phyloP scores from a whole-genome alignment of 2,329 filamentous ascomycete genomes.

The Elsinoe batatas region DNA sequence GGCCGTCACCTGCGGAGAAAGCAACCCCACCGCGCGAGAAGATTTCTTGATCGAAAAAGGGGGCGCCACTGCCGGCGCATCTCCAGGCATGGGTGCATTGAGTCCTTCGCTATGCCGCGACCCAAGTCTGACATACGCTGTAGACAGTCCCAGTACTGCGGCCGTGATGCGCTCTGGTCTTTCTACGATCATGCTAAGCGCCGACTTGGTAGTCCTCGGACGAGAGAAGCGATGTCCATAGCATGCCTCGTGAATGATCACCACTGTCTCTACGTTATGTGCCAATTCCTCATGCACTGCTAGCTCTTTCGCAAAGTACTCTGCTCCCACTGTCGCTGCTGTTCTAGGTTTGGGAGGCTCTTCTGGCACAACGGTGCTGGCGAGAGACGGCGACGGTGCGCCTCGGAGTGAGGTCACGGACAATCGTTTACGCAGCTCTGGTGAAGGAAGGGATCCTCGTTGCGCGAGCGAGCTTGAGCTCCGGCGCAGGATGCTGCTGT shows the following conservation, averaged over 20 bases:
- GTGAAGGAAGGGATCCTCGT: neutral
- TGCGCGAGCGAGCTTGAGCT: conserved; percentile 8
- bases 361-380: neutral
- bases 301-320: conserved; percentile 62
- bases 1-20: conserved; percentile 70
- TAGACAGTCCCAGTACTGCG: conserved; percentile 67
- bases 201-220: conserved; percentile 62
- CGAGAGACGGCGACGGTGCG: neutral
- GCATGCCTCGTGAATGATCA: conserved; percentile 85
- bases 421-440: conserved; percentile 2
- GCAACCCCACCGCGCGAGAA: conserved; percentile 57
- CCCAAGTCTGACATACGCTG: conserved; percentile 85
- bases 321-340: conserved; percentile 22
- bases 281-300: conserved; percentile 46
- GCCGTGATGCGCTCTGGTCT: conserved; percentile 85
- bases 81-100: conserved; percentile 56
- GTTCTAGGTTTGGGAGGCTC: conserved; percentile 2
- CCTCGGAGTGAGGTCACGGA: conserved; percentile 7
- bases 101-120: conserved; percentile 63
- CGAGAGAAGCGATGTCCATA: conserved; percentile 90
- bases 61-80: conserved; percentile 49
- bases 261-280: conserved; percentile 47
- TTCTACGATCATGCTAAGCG: conserved; percentile 77
- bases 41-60: conserved; percentile 85
- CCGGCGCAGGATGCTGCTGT: neutral